A percentile compares a stretch with the other conserved stretches of the same genome.
These are phyloP conservation scores for Graphium sp. DNA, from an alignment of 2,329 filamentous ascomycete genomes.

Conservation along the genomic window DNA sequence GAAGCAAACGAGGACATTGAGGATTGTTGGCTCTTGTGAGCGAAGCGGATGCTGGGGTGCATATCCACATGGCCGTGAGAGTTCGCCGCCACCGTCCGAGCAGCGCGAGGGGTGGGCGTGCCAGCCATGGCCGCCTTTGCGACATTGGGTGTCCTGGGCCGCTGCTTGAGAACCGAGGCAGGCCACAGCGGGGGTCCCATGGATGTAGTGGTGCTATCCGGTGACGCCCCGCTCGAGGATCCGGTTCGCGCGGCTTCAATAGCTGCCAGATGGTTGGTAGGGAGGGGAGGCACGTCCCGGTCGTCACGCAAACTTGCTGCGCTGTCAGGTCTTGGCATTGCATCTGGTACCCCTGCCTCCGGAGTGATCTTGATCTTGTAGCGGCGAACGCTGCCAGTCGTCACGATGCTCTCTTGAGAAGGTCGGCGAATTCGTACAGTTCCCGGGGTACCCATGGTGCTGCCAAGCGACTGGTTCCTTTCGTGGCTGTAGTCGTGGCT, in stretches of 20 bases:
- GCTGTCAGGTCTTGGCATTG: conserved; percentile 47
- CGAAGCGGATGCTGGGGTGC: conserved; percentile 4
- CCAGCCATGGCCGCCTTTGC: conserved; percentile 30
- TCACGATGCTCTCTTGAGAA: conserved; percentile 34
- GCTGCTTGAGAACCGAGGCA: conserved; percentile 48
- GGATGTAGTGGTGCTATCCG: conserved; percentile 8
- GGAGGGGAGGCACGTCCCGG: conserved; percentile 50
- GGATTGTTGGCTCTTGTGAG: conserved; percentile 43
- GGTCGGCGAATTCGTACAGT: conserved; percentile 23
- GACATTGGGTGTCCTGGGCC: conserved; percentile 46
- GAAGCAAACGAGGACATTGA: conserved; percentile 93
- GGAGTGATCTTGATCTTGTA: conserved; percentile 18
- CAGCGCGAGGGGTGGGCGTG: conserved; percentile 38
- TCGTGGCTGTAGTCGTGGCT: conserved; percentile 12
- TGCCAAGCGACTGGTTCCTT: conserved; percentile 18
- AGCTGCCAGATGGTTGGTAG: conserved; percentile 63
- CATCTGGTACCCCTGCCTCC: conserved; percentile 22
- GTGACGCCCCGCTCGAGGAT: conserved; percentile 18
- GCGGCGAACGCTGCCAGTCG: conserved; percentile 23
- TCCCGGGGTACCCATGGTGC: conserved; percentile 18
- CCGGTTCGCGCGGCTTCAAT: conserved; percentile 62
- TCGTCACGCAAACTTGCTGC: conserved; percentile 43
- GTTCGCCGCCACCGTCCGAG: conserved; percentile 13
- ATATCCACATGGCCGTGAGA: neutral
- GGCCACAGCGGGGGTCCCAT: conserved; percentile 83